These are phyloP conservation scores for Trichocladium uniseriatum DNA, from an alignment of 495 filamentous ascomycete species.

Conservation along the genomic window DNA sequence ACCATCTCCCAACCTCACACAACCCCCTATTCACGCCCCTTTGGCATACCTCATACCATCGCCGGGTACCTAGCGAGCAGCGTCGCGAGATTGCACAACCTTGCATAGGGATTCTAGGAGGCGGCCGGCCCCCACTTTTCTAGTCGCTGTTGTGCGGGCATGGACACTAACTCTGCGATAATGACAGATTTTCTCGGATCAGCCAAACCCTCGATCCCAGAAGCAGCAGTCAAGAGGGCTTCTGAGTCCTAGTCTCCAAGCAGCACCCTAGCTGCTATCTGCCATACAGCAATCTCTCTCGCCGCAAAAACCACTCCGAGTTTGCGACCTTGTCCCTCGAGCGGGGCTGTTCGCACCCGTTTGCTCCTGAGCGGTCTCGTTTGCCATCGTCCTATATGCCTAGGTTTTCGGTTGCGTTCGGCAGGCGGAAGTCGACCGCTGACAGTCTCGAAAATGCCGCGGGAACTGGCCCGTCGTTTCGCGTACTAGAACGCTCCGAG, in stretches of 20 bases:
- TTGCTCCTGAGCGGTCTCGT: constrained; percentile 19
- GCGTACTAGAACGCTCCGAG: constrained; percentile 40
- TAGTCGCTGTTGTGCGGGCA: too few species aligned
- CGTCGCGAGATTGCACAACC: too few species aligned
- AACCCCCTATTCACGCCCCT: too few species aligned
- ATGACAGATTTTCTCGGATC: too few species aligned
- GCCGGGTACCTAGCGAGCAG: too few species aligned
- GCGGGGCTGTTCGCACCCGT: constrained; percentile 13
- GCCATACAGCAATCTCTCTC: not conserved
- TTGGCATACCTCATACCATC: too few species aligned
- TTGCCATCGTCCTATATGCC: constrained; percentile 36
- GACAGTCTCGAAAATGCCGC: constrained; percentile 39
- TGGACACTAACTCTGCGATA: too few species aligned
- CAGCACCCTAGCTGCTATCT: not conserved
- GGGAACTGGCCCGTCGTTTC: constrained; percentile 37
- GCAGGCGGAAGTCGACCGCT: constrained; percentile 43
- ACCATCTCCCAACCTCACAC: too few species aligned
- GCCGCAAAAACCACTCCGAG: not conserved
- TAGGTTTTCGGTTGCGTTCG: constrained; percentile 44
- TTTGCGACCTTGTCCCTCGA: not conserved
- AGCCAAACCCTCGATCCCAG: too few species aligned
- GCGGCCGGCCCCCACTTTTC: too few species aligned
- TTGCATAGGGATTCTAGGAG: too few species aligned
- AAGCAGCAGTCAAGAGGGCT: not conserved
- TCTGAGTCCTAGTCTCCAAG: not conserved